These are phyloP conservation scores for Fusarium sp. DNA, from an alignment of 2,329 filamentous ascomycete genomes.

Conservation along the genomic window DNA sequence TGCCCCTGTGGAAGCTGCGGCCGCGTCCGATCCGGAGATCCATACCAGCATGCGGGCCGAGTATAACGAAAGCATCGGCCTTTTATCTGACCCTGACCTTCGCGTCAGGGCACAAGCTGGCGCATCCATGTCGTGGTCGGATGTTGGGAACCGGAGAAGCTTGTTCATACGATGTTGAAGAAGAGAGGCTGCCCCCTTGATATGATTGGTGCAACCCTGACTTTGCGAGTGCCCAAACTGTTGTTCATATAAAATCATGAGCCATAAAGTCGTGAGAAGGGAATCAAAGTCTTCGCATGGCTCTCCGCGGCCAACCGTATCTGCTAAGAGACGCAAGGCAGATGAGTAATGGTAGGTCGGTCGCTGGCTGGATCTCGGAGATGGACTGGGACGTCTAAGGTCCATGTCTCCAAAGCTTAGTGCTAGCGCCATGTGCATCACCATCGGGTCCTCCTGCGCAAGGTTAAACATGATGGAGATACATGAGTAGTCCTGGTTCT, in stretches of 20 bases:
- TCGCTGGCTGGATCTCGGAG: background rate
- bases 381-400: background rate
- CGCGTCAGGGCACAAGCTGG: background rate
- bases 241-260: constrained; percentile 53
- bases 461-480: background rate
- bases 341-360: constrained; percentile 44
- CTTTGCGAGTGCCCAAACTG: constrained; percentile 49
- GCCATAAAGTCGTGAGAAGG: constrained; percentile 47
- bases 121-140: background rate
- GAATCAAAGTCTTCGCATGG: constrained; percentile 43
- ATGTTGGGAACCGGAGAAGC: background rate
- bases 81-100: background rate
- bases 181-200: constrained; percentile 48
- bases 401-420: background rate
- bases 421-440: background rate
- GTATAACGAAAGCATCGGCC: constrained; percentile 44
- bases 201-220: constrained; percentile 46
- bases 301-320: constrained; percentile 37
- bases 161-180: constrained; percentile 41
- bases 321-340: constrained; percentile 46
- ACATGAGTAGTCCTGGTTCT: background rate
- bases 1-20: constrained; percentile 46
- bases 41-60: constrained; percentile 49
- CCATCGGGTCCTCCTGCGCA: background rate
- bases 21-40: constrained; percentile 47